Base-by-base conservation (phyloP, 371 early-diverging fungal genomes). In the Saksenaea oblongispora region DNA sequence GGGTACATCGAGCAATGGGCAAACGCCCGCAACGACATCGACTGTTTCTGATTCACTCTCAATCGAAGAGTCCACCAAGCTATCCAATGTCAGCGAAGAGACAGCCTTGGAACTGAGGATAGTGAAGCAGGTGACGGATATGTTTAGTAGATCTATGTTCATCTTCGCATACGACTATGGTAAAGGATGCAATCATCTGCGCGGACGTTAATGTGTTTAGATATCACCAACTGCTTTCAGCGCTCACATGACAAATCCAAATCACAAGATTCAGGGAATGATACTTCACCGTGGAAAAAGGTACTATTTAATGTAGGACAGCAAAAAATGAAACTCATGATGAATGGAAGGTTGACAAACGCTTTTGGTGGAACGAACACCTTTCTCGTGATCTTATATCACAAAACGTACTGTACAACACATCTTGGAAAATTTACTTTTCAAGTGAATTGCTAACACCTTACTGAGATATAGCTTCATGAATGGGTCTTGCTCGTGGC, bases 321-420 rank as follows among this genome's bases (percentile, higher is more conserved):
- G 22, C 11, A 42, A 22, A 22, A 22, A 3, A 17, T 27, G 8
- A 39, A 34, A 24, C 31, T 34, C 22, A 55, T 62, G 22, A 53
- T 13, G 24, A 61, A 11, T 8, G 2, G 18, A 59, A 75, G 70
- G 73, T 78, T 0, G 84, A 87, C 59, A 64, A 60, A 9, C 67
- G 82, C 4, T 89, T 87, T 67, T 89, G 87, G 87, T 89, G 88
- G 88, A 89, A 89, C 70, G 88, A 90, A 44, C 80, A 84, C 51
- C 59, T 90, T 14, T 64, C 72, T 14, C 76, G 81, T 53, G 76
- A 74, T 35, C 80, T 88, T 61, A 60, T 54, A 58, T 58, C 58
- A 58, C 17, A 62, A 53, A 57, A 15, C 24, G 26, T 35, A 51
- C 17, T 13, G 15, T 17, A 27, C 27, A 27, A 36, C 35, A 0